A percentile compares a stretch with the other conserved stretches of the same genome.
These are phyloP conservation scores for Naematelia encephala DNA, from an alignment of 768 basidiomycete genomes.

Conservation along the genomic window DNA sequence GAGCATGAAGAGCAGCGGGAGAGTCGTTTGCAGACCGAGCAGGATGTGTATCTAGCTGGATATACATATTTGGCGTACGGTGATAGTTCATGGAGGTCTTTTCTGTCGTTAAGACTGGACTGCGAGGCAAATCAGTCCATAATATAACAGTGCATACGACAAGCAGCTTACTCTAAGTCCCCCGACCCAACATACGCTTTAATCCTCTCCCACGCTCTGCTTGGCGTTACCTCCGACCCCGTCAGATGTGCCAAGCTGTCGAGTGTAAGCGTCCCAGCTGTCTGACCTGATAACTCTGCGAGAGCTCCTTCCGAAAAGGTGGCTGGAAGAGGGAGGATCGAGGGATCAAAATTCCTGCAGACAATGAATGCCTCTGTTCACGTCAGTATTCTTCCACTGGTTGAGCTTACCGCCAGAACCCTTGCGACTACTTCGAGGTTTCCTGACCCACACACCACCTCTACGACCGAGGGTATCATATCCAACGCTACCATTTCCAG, in stretches of 20 bases:
- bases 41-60: background rate
- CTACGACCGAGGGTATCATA: constrained; percentile 40
- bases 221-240: background rate
- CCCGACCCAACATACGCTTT: constrained; percentile 45
- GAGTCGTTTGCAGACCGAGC: background rate
- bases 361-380: constrained; percentile 53
- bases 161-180: constrained; percentile 39
- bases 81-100: background rate
- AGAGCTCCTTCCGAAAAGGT: constrained; percentile 28
- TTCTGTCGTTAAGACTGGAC: background rate
- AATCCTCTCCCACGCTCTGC: constrained; percentile 37
- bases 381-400: background rate
- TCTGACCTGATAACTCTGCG: constrained; percentile 25
- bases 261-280: constrained; percentile 37
- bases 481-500: constrained; percentile 10
- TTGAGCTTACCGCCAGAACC: constrained; percentile 52
- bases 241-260: constrained; percentile 33
- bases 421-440: constrained; percentile 53
- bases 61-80: background rate
- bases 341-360: constrained; percentile 50
- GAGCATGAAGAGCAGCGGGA: background rate
- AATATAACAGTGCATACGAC: background rate
- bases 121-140: background rate
- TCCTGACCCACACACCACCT: constrained; percentile 53
- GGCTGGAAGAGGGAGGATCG: constrained; percentile 37